Conservation (phyloP, 805 yeast genomes). For the Suhomyces faveliae region DNA sequence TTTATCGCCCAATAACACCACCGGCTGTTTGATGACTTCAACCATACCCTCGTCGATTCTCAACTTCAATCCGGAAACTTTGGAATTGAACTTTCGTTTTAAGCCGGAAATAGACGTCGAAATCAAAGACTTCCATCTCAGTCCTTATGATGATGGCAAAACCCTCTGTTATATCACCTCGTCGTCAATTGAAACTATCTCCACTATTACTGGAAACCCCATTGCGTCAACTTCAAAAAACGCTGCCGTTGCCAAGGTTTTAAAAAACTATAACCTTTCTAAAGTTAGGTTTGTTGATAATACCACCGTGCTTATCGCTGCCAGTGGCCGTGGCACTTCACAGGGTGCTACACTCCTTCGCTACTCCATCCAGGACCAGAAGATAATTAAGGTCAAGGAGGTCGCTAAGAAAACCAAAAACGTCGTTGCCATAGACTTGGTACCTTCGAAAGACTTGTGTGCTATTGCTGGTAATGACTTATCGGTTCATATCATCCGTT, state of each 20-base stretch:
- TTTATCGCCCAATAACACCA: slow-evolving; percentile 55
- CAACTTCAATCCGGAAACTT: slow-evolving; percentile 54
- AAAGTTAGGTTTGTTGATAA: slow-evolving; percentile 44
- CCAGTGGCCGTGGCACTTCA: slow-evolving; percentile 22
- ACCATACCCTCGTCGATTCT: slow-evolving; percentile 61
- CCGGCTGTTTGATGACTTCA: slow-evolving; percentile 71
- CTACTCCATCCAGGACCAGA: slow-evolving; percentile 42
- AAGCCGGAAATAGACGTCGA: slow-evolving; percentile 52
- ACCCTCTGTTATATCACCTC: slow-evolving; percentile 61
- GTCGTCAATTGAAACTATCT: slow-evolving; percentile 49
- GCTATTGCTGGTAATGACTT: slow-evolving; percentile 67
- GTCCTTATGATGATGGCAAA: slow-evolving; percentile 57
- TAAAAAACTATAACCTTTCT: slow-evolving; percentile 31
- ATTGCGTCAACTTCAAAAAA: slow-evolving; percentile 25
- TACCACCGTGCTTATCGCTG: slow-evolving; percentile 32
- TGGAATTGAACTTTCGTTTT: slow-evolving; percentile 54
- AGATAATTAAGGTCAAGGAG: slow-evolving; percentile 40
- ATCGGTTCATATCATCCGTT: slow-evolving; percentile 57
- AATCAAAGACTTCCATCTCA: slow-evolving; percentile 62
- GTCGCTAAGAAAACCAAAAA: slow-evolving; percentile 53
- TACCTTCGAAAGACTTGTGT: slow-evolving; percentile 42
- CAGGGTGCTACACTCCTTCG: slow-evolving; percentile 44
- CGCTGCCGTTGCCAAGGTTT: slow-evolving; percentile 19
- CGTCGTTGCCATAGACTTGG: slow-evolving; percentile 50
- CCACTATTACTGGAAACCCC: slow-evolving; percentile 46